Evolutionary conservation across 2,329 filamentous ascomycete genomes (phyloP).

Genomic region (Colletotrichum spinosum): DNA sequence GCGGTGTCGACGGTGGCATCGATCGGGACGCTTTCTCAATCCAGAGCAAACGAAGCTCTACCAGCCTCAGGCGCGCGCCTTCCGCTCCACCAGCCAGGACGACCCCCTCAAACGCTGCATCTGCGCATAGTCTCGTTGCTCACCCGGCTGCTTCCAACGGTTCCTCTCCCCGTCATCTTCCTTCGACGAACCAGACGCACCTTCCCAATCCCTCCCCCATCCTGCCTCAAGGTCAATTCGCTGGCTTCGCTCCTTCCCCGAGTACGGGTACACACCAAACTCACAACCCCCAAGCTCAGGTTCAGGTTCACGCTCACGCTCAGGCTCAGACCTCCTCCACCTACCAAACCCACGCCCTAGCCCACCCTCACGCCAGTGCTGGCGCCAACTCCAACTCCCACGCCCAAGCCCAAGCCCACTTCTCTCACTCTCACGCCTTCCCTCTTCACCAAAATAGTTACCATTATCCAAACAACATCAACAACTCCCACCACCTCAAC

Average conservation of each 20-base stretch:
- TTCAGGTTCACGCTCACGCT: not conserved
- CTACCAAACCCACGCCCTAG: slow-evolving; percentile 12
- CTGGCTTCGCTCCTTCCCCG: slow-evolving; percentile 39
- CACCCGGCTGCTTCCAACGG: slow-evolving; percentile 51
- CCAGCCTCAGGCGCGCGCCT: slow-evolving; percentile 70
- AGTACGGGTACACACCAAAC: slow-evolving; percentile 10
- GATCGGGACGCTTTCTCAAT: slow-evolving; percentile 63
- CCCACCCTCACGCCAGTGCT: slow-evolving; percentile 15
- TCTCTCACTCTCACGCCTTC: slow-evolving; percentile 76
- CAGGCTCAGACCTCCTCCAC: slow-evolving; percentile 22
- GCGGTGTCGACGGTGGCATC: slow-evolving; percentile 64
- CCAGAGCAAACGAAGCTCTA: slow-evolving; percentile 72
- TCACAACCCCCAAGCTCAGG: not conserved
- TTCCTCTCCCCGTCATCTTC: slow-evolving; percentile 60
- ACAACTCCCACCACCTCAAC: slow-evolving; percentile 36
- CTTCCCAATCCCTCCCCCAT: slow-evolving; percentile 59
- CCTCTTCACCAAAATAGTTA: slow-evolving; percentile 51
- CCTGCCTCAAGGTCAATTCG: slow-evolving; percentile 59
- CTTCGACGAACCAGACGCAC: slow-evolving; percentile 48
- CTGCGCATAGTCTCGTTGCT: slow-evolving; percentile 17
- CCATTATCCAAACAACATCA: slow-evolving; percentile 30
- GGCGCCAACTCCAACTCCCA: slow-evolving; percentile 22
- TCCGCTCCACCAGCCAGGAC: slow-evolving; percentile 66
- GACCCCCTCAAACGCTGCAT: slow-evolving; percentile 54
- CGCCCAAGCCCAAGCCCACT: slow-evolving; percentile 37